phyloP scores from a whole-genome alignment of 179 eudicot species.

The Vitellaria paradoxa region DNA sequence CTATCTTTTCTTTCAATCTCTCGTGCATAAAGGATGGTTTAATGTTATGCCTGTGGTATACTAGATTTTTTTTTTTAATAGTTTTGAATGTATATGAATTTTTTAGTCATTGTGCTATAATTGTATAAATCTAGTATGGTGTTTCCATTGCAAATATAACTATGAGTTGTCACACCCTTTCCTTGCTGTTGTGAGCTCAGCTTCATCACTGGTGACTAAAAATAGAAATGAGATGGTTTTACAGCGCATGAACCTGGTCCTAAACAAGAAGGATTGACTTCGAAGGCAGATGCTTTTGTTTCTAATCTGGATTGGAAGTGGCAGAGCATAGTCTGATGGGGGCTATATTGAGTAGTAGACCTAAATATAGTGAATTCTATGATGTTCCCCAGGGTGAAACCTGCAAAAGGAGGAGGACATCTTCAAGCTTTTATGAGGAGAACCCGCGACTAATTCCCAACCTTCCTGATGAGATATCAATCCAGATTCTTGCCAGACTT shows the following conservation, averaged over 20 bases:
- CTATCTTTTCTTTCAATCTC: no score
- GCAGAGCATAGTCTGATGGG: conserved; percentile 46
- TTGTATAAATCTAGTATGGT: neutral
- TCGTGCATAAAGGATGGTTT: neutral
- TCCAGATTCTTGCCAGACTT: conserved; percentile 84
- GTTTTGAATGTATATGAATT: neutral
- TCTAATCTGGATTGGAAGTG: neutral
- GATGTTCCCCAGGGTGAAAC: conserved; percentile 35
- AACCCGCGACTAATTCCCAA: conserved; percentile 63
- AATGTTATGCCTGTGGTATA: neutral
- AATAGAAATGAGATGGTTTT: neutral
- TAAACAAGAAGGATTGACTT: neutral
- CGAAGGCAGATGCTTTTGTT: neutral
- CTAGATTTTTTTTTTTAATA: neutral
- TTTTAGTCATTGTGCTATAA: no score
- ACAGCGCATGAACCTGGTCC: neutral
- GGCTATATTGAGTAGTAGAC: conserved; percentile 45
- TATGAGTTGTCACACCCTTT: neutral
- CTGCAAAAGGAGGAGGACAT: conserved; percentile 64
- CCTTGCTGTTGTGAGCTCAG: conserved; percentile 9
- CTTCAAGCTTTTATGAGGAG: conserved; percentile 49
- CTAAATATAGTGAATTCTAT: conserved; percentile 22
- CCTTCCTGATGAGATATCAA: conserved; percentile 90
- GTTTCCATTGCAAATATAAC: neutral
- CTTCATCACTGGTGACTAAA: neutral